Percentiles rank a stretch among this genome's conserved stretches.
Evolutionary conservation across 805 yeast species (phyloP).

Genomic region (Allodekkera sacchari): DNA sequence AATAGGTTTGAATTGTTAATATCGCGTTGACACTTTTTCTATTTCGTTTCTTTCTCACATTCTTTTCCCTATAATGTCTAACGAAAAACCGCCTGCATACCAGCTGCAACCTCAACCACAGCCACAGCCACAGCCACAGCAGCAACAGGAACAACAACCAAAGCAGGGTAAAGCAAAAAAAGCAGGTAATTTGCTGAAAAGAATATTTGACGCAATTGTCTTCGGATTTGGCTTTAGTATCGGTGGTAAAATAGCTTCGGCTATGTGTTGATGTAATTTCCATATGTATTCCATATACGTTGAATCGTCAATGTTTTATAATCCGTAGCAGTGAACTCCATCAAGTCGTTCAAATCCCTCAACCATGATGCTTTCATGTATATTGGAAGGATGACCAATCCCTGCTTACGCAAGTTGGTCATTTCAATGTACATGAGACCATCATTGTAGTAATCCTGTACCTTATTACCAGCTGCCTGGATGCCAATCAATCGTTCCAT

Average conservation of each 20-base stretch:
- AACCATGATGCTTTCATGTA: slow-evolving; percentile 45
- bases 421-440: slow-evolving; percentile 66
- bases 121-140: slow-evolving; percentile 13
- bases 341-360: slow-evolving; percentile 55
- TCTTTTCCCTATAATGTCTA: no score
- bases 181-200: slow-evolving; percentile 52
- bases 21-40: no score
- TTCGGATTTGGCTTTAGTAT: slow-evolving; percentile 96
- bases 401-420: slow-evolving; percentile 44
- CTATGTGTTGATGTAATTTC: slow-evolving; percentile 43
- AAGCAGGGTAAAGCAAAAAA: slow-evolving; percentile 29
- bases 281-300: slow-evolving; percentile 58
- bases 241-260: slow-evolving; percentile 74
- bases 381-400: slow-evolving; percentile 42
- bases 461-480: slow-evolving; percentile 10
- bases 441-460: slow-evolving; percentile 29
- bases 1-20: no score
- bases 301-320: slow-evolving; percentile 40
- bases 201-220: slow-evolving; percentile 85
- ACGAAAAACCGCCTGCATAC: no score
- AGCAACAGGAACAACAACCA: slow-evolving; percentile 22
- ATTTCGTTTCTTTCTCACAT: no score
- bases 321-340: slow-evolving; percentile 26
- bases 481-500: slow-evolving; percentile 15
- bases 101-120: slow-evolving; percentile 6